Conservation (phyloP, 306 rosid species). For the Bauhinia variegata region DNA sequence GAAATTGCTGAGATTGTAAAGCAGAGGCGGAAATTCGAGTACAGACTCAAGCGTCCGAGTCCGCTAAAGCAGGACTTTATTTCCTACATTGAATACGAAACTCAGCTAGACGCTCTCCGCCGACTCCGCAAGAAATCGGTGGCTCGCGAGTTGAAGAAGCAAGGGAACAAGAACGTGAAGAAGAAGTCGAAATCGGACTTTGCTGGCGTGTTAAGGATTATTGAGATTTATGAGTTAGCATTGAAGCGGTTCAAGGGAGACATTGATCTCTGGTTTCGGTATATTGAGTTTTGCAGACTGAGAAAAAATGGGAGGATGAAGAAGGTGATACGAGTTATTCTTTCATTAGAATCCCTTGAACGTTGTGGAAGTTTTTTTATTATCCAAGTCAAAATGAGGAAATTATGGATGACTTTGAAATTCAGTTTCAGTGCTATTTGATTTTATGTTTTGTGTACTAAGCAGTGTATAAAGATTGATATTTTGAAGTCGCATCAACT, state of each 20-base stretch:
- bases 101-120: slow-evolving; percentile 54
- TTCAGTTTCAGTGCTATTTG: neutral
- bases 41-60: slow-evolving; percentile 60
- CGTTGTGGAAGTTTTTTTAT: neutral
- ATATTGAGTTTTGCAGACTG: slow-evolving; percentile 71
- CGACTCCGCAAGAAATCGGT: slow-evolving; percentile 49
- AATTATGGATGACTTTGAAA: too few relatives aligned
- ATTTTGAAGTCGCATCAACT: neutral
- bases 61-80: slow-evolving; percentile 64
- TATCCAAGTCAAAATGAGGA: too few relatives aligned
- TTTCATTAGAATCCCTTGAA: neutral
- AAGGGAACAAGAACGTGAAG: slow-evolving; percentile 49
- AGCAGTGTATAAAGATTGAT: neutral
- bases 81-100: slow-evolving; percentile 58
- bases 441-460: neutral
- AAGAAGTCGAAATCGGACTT: slow-evolving; percentile 51
- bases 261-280: slow-evolving; percentile 62
- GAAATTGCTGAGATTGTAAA: slow-evolving; percentile 63
- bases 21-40: slow-evolving; percentile 66
- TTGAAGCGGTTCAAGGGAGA: slow-evolving; percentile 56
- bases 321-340: slow-evolving; percentile 46
- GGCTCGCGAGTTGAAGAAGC: slow-evolving; percentile 39
- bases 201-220: slow-evolving; percentile 50
- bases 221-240: slow-evolving; percentile 50
- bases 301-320: slow-evolving; percentile 80